A percentile compares a stretch with the other conserved stretches of the same genome.
Evolutionary conservation across 2,329 filamentous ascomycete genomes (phyloP).

Genomic region (Colletotrichum echinochloae): DNA sequence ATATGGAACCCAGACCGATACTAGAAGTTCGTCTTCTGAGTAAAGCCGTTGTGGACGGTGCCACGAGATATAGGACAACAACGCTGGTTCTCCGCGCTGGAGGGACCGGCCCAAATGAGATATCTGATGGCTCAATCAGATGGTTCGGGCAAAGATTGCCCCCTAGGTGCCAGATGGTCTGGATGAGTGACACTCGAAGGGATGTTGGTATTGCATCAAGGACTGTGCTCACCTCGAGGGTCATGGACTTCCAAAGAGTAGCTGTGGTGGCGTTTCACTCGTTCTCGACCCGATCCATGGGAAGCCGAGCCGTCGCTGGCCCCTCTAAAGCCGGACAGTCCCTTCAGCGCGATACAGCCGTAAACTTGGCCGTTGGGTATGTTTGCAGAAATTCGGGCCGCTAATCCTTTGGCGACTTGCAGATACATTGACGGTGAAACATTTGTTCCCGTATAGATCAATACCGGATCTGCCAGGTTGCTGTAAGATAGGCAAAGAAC

Average conservation of each 20-base stretch:
- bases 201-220: background rate
- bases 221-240: background rate
- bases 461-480: no score
- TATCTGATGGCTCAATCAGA: background rate
- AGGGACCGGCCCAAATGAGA: background rate
- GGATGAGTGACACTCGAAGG: background rate
- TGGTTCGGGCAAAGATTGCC: background rate
- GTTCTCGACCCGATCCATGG: background rate
- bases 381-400: no score
- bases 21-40: no score
- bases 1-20: background rate
- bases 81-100: background rate
- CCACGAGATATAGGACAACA: background rate
- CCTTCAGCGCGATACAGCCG: no score
- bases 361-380: no score
- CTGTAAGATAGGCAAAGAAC: no score
- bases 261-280: background rate
- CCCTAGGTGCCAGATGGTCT: background rate
- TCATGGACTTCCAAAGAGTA: background rate
- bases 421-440: no score
- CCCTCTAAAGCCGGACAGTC: no score
- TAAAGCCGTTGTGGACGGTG: background rate
- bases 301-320: background rate
- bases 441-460: no score
- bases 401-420: no score